Evolutionary conservation across 352 stramenopile genomes (phyloP).

Genomic region (Globisporangium echinulatum): DNA sequence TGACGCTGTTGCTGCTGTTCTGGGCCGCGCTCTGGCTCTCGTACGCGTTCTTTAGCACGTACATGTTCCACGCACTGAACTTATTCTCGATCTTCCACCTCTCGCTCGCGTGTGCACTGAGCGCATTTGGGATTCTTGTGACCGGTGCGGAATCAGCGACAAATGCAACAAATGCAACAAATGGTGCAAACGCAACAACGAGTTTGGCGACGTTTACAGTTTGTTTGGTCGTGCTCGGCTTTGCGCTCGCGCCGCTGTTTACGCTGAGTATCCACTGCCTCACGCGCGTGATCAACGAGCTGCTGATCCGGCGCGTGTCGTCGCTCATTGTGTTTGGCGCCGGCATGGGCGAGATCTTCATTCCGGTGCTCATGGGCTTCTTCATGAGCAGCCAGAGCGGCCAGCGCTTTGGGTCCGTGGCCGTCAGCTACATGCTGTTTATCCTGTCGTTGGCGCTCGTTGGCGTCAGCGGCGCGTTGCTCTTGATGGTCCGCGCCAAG

Average conservation of each 20-base stretch:
- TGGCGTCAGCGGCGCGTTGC: conserved; percentile 53
- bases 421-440: conserved; percentile 76
- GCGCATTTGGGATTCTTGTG: conserved; percentile 65
- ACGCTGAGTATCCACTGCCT: conserved; percentile 80
- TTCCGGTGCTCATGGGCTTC: conserved; percentile 82
- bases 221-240: conserved; percentile 55
- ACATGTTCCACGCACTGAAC: conserved; percentile 72
- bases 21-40: conserved; percentile 65
- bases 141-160: conserved; percentile 11
- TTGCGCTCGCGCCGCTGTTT: conserved; percentile 68
- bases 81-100: conserved; percentile 74
- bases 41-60: conserved; percentile 69
- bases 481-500: conserved; percentile 65
- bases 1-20: conserved; percentile 66
- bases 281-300: conserved; percentile 76
- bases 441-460: conserved; percentile 70
- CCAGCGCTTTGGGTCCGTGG: conserved; percentile 60
- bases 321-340: conserved; percentile 83
- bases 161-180: too few species aligned
- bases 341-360: conserved; percentile 78
- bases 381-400: conserved; percentile 82
- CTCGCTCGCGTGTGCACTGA: conserved; percentile 51
- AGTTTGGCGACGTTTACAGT: conserved; percentile 42
- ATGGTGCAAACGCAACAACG: conserved; percentile 9
- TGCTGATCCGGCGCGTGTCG: conserved; percentile 68